These are phyloP conservation scores for Chlamydomonas sphaeroides DNA, from an alignment of 139 green algal species.

Conservation along the genomic window DNA sequence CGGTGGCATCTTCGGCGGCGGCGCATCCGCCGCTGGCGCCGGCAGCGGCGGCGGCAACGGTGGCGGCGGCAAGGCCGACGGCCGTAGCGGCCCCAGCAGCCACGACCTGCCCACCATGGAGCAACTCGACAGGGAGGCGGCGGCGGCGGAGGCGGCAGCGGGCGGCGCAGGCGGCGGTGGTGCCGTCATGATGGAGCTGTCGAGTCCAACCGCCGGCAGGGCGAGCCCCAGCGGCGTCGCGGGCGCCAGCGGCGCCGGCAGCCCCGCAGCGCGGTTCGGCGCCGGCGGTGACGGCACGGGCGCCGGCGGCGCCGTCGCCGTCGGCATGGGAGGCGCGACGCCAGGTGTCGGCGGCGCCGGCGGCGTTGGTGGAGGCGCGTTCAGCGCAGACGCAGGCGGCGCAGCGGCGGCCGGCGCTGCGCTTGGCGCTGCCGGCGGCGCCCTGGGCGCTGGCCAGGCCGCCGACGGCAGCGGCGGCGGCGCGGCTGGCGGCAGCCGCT, in stretches of 20 bases:
- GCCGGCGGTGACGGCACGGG: no score
- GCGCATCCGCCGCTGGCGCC: background rate
- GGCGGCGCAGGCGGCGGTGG: no score
- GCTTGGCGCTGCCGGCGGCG: no score
- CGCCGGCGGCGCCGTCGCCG: no score
- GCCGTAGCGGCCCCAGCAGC: background rate
- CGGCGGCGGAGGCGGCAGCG: background rate
- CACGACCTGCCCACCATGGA: constrained; percentile 22
- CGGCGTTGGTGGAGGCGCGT: no score
- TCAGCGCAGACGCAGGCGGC: no score
- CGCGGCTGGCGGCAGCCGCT: background rate
- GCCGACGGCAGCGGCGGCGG: background rate
- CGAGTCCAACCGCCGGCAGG: background rate
- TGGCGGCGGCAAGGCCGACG: background rate
- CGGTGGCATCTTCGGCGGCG: background rate
- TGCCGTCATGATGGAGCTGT: no score
- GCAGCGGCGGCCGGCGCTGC: no score
- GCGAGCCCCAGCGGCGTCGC: background rate
- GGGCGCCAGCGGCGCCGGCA: background rate
- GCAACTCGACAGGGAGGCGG: constrained; percentile 12
- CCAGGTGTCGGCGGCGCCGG: no score
- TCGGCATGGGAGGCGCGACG: no score
- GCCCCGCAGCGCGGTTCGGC: no score
- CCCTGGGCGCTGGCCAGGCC: no score
- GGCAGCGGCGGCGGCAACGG: background rate